phyloP scores from a whole-genome alignment of 495 filamentous ascomycete species.

The Lichenothelia convexa region DNA sequence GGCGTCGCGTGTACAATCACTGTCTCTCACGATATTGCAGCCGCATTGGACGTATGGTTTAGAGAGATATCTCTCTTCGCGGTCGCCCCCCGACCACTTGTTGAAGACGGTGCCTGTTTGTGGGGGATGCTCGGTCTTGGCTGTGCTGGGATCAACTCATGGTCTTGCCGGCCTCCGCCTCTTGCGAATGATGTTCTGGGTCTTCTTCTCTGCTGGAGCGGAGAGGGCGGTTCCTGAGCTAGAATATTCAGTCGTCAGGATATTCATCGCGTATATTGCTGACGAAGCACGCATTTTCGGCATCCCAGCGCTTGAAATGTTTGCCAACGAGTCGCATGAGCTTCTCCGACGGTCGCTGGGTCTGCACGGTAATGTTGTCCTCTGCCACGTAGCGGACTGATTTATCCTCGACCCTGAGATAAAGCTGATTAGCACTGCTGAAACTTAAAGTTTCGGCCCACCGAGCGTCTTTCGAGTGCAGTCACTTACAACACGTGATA shows the following conservation, averaged over 20 bases:
- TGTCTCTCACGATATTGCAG: slow-evolving; percentile 66
- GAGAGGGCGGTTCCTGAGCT: too few relatives aligned
- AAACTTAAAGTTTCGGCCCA: background rate
- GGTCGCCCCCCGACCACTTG: slow-evolving; percentile 64
- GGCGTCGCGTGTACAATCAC: slow-evolving; percentile 80
- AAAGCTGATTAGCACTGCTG: slow-evolving; percentile 5
- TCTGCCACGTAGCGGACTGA: slow-evolving; percentile 64
- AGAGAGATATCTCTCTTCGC: slow-evolving; percentile 73
- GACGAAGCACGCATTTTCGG: slow-evolving; percentile 44
- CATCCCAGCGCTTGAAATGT: slow-evolving; percentile 79
- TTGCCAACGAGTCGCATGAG: slow-evolving; percentile 59
- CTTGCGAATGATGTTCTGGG: slow-evolving; percentile 37
- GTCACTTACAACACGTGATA: slow-evolving; percentile 64
- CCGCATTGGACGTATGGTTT: slow-evolving; percentile 56
- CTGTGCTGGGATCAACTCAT: slow-evolving; percentile 66
- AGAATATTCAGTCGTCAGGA: slow-evolving; percentile 70
- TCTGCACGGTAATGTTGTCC: slow-evolving; percentile 60
- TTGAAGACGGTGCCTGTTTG: slow-evolving; percentile 92
- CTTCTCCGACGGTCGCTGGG: slow-evolving; percentile 29
- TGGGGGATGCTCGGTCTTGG: slow-evolving; percentile 62
- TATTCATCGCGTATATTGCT: slow-evolving; percentile 77
- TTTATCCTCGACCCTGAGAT: slow-evolving; percentile 46
- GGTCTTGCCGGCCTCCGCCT: slow-evolving; percentile 47
- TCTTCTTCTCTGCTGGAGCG: slow-evolving; percentile 35
- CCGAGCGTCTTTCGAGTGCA: background rate